Base-by-base conservation (phyloP, 179 eudicot species). In the Vitellaria paradoxa region DNA sequence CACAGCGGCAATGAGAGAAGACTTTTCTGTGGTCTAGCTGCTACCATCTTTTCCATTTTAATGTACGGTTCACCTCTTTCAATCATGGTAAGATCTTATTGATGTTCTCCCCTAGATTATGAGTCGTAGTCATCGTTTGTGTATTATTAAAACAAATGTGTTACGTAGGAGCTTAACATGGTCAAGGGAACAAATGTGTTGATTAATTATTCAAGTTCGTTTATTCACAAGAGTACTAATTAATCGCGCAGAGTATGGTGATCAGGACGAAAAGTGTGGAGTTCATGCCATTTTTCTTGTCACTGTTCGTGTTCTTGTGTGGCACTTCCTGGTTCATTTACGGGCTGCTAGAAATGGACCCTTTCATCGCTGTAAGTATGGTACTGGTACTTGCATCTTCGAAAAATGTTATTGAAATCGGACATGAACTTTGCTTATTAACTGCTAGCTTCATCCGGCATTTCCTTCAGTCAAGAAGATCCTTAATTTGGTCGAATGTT, bases 41-140 rank as follows among this genome's bases (percentile, higher is more conserved):
- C 98, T 21, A 85, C 94, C 45, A 81, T 94, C 56, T 94, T 92
- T 89, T 94, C 97, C 63, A 90, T 92, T 82, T 86, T 92, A 49
- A 94, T 94, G 98, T 94, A 94, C 49, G 98, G 89, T 9, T 94
- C 98, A 8, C 98, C 98, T 61, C 91, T 94, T 18, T 90, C 98
- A 50, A 81, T 94, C 84, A 94, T 92, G 90, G 97, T 94, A 60
- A 70, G 90, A 75, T 24, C 57, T 65, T 59, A 24, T 47, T 57
- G 12, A n/a, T 72, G 37, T 30, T 30, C 37, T 30, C 2, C 37
- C 37, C 37, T 30, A 30, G 2, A 30, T 30, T 30, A 30, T 2
- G 37, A 30, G 37, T 30, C 2, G 2, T 30, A 30, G 37, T 30
- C 37, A 30, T 30, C 37, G 37, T 30, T 30, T 30, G n/a, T 30